Evolutionary conservation across 108 stramenopile species (phyloP).

Genomic region (Bacterosira constricta): DNA sequence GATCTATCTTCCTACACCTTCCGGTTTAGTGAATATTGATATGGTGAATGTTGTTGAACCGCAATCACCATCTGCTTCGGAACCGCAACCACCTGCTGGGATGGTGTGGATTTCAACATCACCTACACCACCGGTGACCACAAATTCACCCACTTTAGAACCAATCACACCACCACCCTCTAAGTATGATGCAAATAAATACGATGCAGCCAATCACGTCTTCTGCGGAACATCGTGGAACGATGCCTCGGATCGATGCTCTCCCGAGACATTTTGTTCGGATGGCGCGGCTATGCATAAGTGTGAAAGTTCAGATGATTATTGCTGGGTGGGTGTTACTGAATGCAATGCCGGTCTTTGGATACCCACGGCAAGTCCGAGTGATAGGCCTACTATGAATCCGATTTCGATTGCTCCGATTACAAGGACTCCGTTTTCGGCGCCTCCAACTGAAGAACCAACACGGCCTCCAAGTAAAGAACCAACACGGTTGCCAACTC

Average conservation of each 20-base stretch:
- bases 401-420: no score
- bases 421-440: no score
- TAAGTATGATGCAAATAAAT: no score
- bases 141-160: not conserved
- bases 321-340: slow-evolving; percentile 38
- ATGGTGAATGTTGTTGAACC: no score
- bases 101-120: not conserved
- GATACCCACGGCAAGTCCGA: slow-evolving; percentile 9
- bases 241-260: slow-evolving; percentile 34
- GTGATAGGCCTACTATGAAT: not conserved
- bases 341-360: slow-evolving; percentile 39
- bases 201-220: slow-evolving; percentile 13
- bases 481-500: no score
- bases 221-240: slow-evolving; percentile 32
- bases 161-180: not conserved
- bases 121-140: not conserved
- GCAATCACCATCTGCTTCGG: not conserved
- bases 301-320: slow-evolving; percentile 10
- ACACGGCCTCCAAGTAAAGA: no score
- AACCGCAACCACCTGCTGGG: not conserved
- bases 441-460: no score
- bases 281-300: slow-evolving; percentile 32
- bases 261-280: slow-evolving; percentile 38
- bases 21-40: no score
- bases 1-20: no score